These are phyloP conservation scores for Didymella sp. DNA, from an alignment of 2,329 filamentous ascomycete genomes.

Conservation along the genomic window DNA sequence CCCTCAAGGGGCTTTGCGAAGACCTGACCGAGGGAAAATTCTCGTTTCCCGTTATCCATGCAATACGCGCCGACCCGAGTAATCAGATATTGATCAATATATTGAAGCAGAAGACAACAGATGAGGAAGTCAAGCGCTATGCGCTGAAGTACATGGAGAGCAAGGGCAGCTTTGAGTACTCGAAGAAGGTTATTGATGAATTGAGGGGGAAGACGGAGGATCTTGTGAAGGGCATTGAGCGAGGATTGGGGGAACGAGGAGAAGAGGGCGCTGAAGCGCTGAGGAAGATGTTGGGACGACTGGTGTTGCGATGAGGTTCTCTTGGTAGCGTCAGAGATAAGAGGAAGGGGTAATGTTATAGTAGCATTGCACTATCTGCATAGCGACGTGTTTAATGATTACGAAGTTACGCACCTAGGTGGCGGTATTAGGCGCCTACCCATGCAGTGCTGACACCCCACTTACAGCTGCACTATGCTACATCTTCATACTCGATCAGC, in stretches of 20 bases:
- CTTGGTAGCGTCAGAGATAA: no score
- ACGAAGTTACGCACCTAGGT: slow-evolving; percentile 2
- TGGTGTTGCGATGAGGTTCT: slow-evolving; percentile 41
- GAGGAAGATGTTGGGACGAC: slow-evolving; percentile 50
- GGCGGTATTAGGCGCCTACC: background rate
- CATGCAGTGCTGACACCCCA: background rate
- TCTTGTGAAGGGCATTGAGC: slow-evolving; percentile 53
- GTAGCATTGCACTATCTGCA: background rate
- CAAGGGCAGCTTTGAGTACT: slow-evolving; percentile 90
- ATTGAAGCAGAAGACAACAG: slow-evolving; percentile 83
- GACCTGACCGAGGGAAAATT: slow-evolving; percentile 98
- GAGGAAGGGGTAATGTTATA: background rate
- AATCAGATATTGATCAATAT: slow-evolving; percentile 90
- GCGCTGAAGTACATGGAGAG: slow-evolving; percentile 90
- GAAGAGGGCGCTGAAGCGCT: slow-evolving; percentile 50
- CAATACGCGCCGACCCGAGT: slow-evolving; percentile 76
- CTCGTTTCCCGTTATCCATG: slow-evolving; percentile 93
- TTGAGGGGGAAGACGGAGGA: slow-evolving; percentile 53
- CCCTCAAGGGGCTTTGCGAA: slow-evolving; percentile 93
- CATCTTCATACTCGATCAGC: no score
- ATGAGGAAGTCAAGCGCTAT: slow-evolving; percentile 89
- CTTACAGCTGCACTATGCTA: no score
- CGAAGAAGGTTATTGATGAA: slow-evolving; percentile 64
- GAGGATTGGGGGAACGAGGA: slow-evolving; percentile 47
- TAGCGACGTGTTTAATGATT: slow-evolving; percentile 11